phyloP scores from a whole-genome alignment of 2,329 filamentous ascomycete genomes.

The Alternaria triticimaculans region DNA sequence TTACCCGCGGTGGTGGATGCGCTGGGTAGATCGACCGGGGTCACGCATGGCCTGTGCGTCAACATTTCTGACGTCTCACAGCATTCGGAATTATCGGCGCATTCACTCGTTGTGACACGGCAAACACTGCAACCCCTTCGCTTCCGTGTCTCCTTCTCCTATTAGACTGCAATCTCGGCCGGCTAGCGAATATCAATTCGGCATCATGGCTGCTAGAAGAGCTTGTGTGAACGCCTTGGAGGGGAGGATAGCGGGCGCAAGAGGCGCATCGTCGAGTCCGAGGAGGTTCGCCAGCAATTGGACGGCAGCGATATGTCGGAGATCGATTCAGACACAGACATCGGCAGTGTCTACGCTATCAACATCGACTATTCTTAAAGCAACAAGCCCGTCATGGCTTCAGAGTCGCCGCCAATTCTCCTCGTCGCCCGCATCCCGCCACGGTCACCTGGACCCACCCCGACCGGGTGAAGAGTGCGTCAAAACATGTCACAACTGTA shows the following conservation, averaged over 20 bases:
- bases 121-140: neutral
- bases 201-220: slow-evolving; percentile 22
- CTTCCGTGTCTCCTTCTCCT: slow-evolving; percentile 7
- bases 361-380: neutral
- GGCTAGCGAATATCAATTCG: neutral
- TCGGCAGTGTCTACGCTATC: neutral
- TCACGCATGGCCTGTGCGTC: slow-evolving; percentile 8
- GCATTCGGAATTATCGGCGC: slow-evolving; percentile 18
- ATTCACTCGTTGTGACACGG: slow-evolving; percentile 4
- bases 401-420: slow-evolving; percentile 64
- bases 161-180: neutral
- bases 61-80: slow-evolving; percentile 26
- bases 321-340: neutral
- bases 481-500: neutral
- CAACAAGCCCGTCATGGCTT: slow-evolving; percentile 6
- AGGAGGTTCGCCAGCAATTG: slow-evolving; percentile 30
- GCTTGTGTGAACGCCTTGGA: slow-evolving; percentile 12
- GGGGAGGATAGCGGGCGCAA: slow-evolving; percentile 11
- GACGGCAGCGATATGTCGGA: slow-evolving; percentile 3
- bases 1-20: slow-evolving; percentile 12
- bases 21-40: slow-evolving; percentile 10
- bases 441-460: slow-evolving; percentile 83
- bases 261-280: slow-evolving; percentile 14
- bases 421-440: slow-evolving; percentile 64
- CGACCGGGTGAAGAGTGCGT: slow-evolving; percentile 91